Conservation (phyloP, 2,329 filamentous ascomycete genomes). For the Arthrobotrys sinensis region DNA sequence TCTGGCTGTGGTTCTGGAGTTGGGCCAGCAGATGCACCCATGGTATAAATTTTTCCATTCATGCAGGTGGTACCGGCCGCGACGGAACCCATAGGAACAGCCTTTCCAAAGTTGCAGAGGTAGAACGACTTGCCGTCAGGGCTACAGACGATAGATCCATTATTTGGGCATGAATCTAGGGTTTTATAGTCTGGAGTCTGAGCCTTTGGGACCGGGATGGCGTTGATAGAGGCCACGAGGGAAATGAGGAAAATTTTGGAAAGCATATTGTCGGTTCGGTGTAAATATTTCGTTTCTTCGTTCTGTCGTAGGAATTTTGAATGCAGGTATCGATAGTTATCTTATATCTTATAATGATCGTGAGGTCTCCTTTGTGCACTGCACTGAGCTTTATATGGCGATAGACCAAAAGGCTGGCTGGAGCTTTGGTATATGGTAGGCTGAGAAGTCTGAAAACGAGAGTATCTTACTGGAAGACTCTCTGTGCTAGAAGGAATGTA, state of each 20-base stretch:
- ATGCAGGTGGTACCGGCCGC: slow-evolving; percentile 49
- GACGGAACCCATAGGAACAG: slow-evolving; percentile 50
- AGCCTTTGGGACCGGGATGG: slow-evolving; percentile 38
- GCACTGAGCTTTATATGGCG: slow-evolving; percentile 47
- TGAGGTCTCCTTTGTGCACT: slow-evolving; percentile 39
- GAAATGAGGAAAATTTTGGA: slow-evolving; percentile 29
- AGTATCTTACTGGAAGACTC: slow-evolving; percentile 42
- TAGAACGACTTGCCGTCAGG: slow-evolving; percentile 44
- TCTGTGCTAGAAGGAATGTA: slow-evolving; percentile 53
- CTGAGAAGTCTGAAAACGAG: slow-evolving; percentile 23
- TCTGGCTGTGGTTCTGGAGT: slow-evolving; percentile 2
- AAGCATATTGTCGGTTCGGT: slow-evolving; percentile 35
- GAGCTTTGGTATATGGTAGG: slow-evolving; percentile 21
- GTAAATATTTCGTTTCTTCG: slow-evolving; percentile 15
- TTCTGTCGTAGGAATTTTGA: slow-evolving; percentile 34
- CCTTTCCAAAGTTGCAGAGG: slow-evolving; percentile 47
- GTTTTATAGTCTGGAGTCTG: slow-evolving; percentile 34
- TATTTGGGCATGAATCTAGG: slow-evolving; percentile 35
- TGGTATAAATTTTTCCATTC: slow-evolving; percentile 35
- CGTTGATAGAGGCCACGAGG: slow-evolving; percentile 29
- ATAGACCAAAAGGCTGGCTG: slow-evolving; percentile 5
- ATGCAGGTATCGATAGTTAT: not conserved
- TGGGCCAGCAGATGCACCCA: slow-evolving; percentile 17
- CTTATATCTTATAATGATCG: slow-evolving; percentile 14
- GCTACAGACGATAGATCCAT: slow-evolving; percentile 49